Percentiles rank a stretch among this genome's conserved stretches.
Conservation (phyloP, 2,329 filamentous ascomycete genomes). For the Phaeosphaeriaceae sp. region DNA sequence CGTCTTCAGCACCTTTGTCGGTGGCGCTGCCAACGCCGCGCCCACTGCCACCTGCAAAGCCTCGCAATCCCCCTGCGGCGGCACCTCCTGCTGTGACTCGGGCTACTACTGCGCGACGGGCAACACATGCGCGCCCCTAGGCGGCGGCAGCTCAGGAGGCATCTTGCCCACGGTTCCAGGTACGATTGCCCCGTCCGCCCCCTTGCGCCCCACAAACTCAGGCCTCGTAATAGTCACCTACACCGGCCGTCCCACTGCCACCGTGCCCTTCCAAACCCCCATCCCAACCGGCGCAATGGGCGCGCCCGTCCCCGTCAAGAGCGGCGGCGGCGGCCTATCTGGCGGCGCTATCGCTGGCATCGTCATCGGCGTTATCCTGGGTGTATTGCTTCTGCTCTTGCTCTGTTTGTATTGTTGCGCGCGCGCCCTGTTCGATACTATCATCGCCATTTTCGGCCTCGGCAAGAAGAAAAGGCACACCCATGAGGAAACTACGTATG, state of each 20-base stretch:
- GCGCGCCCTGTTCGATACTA: conserved; percentile 61
- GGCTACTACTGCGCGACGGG: conserved; percentile 69
- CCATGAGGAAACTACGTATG: conserved; percentile 65
- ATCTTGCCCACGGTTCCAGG: conserved; percentile 31
- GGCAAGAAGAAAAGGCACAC: conserved; percentile 56
- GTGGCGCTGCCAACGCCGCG: conserved; percentile 19
- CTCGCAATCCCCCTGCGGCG: conserved; percentile 67
- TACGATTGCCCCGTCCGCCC: conserved; percentile 57
- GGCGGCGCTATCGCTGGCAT: conserved; percentile 80
- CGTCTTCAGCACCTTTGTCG: conserved; percentile 55
- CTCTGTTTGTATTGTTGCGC: conserved; percentile 76
- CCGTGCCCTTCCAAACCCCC: conserved; percentile 57
- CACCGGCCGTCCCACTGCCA: conserved; percentile 54
- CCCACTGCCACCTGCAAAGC: conserved; percentile 52
- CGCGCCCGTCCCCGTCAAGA: conserved; percentile 37
- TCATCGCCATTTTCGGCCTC: conserved; percentile 67
- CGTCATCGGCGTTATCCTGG: conserved; percentile 74
- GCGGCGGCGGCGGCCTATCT: conserved; percentile 58
- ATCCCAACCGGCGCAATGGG: conserved; percentile 60
- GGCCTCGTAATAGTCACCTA: conserved; percentile 59
- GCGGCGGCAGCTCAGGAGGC: conserved; percentile 56
- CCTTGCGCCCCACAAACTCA: conserved; percentile 57
- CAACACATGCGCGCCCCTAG: conserved; percentile 64
- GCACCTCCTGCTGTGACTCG: conserved; percentile 73
- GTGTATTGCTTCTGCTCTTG: conserved; percentile 69